phyloP scores from a whole-genome alignment of 306 rosid species.

The Rubus parviflorus region DNA sequence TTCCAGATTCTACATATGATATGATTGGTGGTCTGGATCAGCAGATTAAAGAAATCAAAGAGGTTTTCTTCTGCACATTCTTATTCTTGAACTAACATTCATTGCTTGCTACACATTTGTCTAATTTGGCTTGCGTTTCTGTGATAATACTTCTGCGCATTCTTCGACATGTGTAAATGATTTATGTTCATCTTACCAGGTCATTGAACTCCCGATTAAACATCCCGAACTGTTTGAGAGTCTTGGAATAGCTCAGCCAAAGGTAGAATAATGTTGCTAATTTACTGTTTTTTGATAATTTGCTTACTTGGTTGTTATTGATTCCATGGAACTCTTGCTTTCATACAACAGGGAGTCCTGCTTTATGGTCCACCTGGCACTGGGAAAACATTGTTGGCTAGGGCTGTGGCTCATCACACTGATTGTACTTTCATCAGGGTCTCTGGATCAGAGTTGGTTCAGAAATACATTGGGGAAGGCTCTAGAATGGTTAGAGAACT shows the following conservation, averaged over 20 bases:
- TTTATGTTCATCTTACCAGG: slow-evolving; percentile 42
- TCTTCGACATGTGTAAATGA: slow-evolving; percentile 11
- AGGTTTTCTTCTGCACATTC: slow-evolving; percentile 46
- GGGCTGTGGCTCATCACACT: slow-evolving; percentile 99
- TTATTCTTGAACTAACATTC: slow-evolving; percentile 10
- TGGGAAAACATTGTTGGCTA: slow-evolving; percentile 94
- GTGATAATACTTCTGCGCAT: slow-evolving; percentile 14
- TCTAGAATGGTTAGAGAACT: slow-evolving; percentile 99
- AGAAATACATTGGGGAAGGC: slow-evolving; percentile 99
- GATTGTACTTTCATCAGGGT: slow-evolving; percentile 99
- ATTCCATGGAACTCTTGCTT: slow-evolving; percentile 13
- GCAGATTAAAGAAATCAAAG: slow-evolving; percentile 97
- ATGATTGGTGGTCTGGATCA: slow-evolving; percentile 99
- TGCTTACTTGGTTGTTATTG: slow-evolving; percentile 1
- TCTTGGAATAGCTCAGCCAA: slow-evolving; percentile 99
- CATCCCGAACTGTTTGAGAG: slow-evolving; percentile 99
- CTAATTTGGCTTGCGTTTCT: not conserved
- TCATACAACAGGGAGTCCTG: slow-evolving; percentile 67
- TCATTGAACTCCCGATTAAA: slow-evolving; percentile 95
- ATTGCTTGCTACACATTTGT: not conserved
- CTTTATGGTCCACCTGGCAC: slow-evolving; percentile 99
- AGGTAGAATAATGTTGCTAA: slow-evolving; percentile 47
- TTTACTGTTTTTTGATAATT: not conserved
- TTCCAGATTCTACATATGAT: slow-evolving; percentile 98
- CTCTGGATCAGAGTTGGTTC: slow-evolving; percentile 96